Base-by-base conservation (phyloP, 345 rosid genomes). In the Cochlearia excelsa region DNA sequence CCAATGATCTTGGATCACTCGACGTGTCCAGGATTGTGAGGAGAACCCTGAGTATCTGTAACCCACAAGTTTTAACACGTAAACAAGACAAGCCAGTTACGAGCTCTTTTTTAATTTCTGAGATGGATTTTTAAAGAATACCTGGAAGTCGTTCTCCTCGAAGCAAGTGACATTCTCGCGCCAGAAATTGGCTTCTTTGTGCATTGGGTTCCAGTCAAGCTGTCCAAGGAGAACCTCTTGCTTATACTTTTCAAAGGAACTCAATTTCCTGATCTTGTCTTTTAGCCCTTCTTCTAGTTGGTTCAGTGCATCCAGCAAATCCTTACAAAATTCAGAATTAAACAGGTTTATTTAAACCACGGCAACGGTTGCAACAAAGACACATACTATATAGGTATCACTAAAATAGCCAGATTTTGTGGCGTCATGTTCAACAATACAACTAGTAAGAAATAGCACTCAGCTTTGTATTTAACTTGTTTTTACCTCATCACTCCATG, bases 121-220 rank as follows among this genome's bases (percentile, higher is more conserved):
- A 16, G 23, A 16, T 16, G 26, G 62, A 59, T 34, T 33, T 26
- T 23, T 16, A 2, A 57, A 26, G 54, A 30, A 51, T 72, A 88
- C 98, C 98, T 89, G 95, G 85, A 92, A 89, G 77, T 92, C 89
- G 57, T 81, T 86, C 75, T 89, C 98, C 77, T 86, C 98, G 70
- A 92, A 89, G 81, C 61, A 64, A 4, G 77, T 77, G 48, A 92
- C 77, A 57, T 86, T 92, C 58, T 92, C 98, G 42, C 97, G 95
- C 98, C 98, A 92, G 77, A 92, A 92, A 26, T 72, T 47, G 46
- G 87, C 81, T 63, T 92, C 95, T 71, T 92, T 92, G 80, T 92
- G 98, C 95, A 92, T 82, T 39, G 99, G 91, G 69, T 91, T 86
- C 99, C 99, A 92, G 69, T 92, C 99, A 52, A 92, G 94, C 59